A percentile compares a stretch with the other conserved stretches of the same genome.
phyloP scores from a whole-genome alignment of 495 filamentous ascomycete genomes.

The Daldinia decipiens region DNA sequence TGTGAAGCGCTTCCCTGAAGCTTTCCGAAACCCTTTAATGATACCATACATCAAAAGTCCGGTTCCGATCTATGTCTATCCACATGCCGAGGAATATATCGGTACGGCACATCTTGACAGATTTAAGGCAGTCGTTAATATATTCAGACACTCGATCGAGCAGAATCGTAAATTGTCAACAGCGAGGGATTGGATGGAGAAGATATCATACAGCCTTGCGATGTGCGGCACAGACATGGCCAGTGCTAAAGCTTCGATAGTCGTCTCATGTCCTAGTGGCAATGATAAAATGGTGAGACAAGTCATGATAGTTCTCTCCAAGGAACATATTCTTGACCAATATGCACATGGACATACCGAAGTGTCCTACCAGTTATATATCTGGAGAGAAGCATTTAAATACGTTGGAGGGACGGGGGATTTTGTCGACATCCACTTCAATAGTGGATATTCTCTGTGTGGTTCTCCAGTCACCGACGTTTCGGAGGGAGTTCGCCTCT shows the following conservation, averaged over 20 bases:
- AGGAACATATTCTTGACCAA: background rate
- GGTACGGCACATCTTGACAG: background rate
- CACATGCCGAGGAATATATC: background rate
- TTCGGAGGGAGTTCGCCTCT: background rate
- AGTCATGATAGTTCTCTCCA: background rate
- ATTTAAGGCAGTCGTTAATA: background rate
- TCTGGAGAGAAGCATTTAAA: background rate
- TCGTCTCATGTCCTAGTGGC: background rate
- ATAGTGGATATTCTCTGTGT: background rate
- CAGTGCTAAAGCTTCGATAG: background rate
- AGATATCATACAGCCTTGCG: background rate
- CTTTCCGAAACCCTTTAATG: background rate
- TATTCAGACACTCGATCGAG: background rate
- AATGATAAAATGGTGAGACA: background rate
- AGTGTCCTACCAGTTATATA: background rate
- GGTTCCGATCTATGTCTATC: background rate
- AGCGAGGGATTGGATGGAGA: background rate
- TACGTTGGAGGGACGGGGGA: background rate
- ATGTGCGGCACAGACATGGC: background rate
- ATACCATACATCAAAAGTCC: background rate
- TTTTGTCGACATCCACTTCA: background rate
- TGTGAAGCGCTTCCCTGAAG: background rate
- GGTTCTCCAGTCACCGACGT: background rate
- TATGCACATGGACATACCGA: background rate
- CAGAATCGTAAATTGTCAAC: background rate